A percentile compares a stretch with the other conserved stretches of the same genome.
phyloP scores from a whole-genome alignment of 2,329 filamentous ascomycete genomes.

The Calonectria naviculata region DNA sequence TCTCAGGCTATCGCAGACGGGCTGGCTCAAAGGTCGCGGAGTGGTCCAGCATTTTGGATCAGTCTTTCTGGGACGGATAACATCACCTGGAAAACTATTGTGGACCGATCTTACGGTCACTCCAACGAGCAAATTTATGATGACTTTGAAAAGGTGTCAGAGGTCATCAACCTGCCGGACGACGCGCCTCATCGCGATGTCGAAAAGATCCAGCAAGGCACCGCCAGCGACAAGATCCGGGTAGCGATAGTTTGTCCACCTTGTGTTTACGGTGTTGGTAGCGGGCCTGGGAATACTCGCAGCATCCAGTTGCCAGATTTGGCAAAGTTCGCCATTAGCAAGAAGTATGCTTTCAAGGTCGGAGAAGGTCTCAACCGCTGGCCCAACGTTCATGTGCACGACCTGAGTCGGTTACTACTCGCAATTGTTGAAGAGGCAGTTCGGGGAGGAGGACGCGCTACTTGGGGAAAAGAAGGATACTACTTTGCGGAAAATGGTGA shows the following conservation, averaged over 20 bases:
- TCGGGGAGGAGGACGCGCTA: neutral
- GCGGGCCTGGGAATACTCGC: neutral
- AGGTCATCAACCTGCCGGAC: neutral
- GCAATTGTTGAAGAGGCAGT: neutral
- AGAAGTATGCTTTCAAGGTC: neutral
- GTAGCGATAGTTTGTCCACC: neutral
- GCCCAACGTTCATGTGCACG: neutral
- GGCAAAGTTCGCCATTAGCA: neutral
- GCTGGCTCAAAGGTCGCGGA: neutral
- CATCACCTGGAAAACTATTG: neutral
- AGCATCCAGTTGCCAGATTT: conserved; percentile 2
- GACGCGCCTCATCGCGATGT: neutral
- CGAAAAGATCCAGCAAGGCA: neutral
- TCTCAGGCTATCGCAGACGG: conserved; percentile 16
- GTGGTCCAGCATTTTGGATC: neutral
- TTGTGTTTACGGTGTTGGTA: neutral
- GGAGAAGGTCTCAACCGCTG: neutral
- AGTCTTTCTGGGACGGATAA: neutral
- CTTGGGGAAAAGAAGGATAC: neutral
- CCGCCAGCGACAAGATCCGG: neutral
- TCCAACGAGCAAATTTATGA: neutral
- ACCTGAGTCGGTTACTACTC: neutral
- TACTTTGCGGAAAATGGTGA: neutral
- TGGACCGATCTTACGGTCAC: neutral
- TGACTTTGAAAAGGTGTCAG: neutral